Conservation (phyloP, 495 filamentous ascomycete genomes). For the Lophiotrema nucula region DNA sequence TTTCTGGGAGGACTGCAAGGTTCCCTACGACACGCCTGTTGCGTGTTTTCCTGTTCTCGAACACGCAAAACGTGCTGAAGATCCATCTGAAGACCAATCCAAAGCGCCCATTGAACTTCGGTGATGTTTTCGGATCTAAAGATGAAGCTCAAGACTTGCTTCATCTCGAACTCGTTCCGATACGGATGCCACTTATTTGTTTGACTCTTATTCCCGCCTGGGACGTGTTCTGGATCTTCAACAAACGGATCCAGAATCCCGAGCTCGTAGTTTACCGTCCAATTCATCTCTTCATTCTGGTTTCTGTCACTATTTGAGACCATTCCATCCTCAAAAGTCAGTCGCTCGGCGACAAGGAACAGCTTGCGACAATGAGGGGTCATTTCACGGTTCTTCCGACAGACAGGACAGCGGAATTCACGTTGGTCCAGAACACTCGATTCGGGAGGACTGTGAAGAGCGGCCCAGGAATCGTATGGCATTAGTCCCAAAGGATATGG, state of each 20-base stretch:
- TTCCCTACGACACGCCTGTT: too few relatives aligned
- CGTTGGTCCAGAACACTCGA: not conserved
- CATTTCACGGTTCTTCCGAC: not conserved
- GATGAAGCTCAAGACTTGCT: slow-evolving; percentile 14
- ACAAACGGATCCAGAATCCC: slow-evolving; percentile 26
- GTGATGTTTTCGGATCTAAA: slow-evolving; percentile 12
- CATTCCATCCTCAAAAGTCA: slow-evolving; percentile 10
- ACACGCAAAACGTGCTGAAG: not conserved
- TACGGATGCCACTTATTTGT: slow-evolving; percentile 26
- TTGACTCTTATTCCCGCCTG: slow-evolving; percentile 23
- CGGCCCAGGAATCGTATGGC: slow-evolving; percentile 24
- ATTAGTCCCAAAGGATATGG: slow-evolving; percentile 24
- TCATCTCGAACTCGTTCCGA: slow-evolving; percentile 29
- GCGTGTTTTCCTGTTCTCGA: too few relatives aligned
- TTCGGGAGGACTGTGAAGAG: slow-evolving; percentile 15
- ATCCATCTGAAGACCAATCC: slow-evolving; percentile 7
- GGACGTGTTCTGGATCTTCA: slow-evolving; percentile 18
- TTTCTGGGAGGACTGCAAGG: too few relatives aligned
- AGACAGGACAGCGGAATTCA: slow-evolving; percentile 16
- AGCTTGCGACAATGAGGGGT: slow-evolving; percentile 23
- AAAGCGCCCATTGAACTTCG: slow-evolving; percentile 15
- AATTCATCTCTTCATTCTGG: slow-evolving; percentile 24
- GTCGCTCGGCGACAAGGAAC: slow-evolving; percentile 29
- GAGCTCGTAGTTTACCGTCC: slow-evolving; percentile 30
- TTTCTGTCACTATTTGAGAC: slow-evolving; percentile 9